Conservation (phyloP, 73 alveolate genomes). For the Paramecium biaurelia region DNA sequence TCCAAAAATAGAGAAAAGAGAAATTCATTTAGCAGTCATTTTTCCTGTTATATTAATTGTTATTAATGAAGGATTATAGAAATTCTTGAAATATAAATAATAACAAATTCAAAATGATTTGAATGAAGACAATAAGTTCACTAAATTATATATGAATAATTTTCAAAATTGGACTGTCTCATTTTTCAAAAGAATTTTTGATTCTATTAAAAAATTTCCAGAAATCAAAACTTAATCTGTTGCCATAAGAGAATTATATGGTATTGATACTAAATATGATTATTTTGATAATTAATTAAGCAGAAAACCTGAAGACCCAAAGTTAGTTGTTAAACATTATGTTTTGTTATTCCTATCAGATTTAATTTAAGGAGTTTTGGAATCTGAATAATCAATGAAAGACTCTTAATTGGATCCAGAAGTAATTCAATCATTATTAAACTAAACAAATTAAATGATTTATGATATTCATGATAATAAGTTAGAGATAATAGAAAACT, state of each 20-base stretch:
- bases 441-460: not conserved
- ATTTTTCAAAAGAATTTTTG: not conserved
- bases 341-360: not conserved
- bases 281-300: constrained; percentile 16
- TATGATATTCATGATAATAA: constrained; percentile 35
- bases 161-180: constrained; percentile 39
- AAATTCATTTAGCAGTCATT: not conserved
- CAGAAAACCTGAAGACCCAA: constrained; percentile 16
- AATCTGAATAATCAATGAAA: not conserved
- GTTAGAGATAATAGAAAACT: constrained; percentile 25
- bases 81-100: not conserved
- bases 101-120: not conserved
- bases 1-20: constrained; percentile 35
- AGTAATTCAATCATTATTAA: not conserved
- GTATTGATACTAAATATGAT: constrained; percentile 5
- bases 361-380: not conserved
- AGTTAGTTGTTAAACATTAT: constrained; percentile 10
- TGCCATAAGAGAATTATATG: not conserved
- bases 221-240: not conserved
- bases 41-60: not conserved
- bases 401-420: not conserved
- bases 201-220: not conserved
- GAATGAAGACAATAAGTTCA: constrained; percentile 8
- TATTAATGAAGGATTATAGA: constrained; percentile 26
- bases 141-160: not conserved